Evolutionary conservation across 805 yeast species (phyloP).

Genomic region (Zygosaccharomyces rouxii): DNA sequence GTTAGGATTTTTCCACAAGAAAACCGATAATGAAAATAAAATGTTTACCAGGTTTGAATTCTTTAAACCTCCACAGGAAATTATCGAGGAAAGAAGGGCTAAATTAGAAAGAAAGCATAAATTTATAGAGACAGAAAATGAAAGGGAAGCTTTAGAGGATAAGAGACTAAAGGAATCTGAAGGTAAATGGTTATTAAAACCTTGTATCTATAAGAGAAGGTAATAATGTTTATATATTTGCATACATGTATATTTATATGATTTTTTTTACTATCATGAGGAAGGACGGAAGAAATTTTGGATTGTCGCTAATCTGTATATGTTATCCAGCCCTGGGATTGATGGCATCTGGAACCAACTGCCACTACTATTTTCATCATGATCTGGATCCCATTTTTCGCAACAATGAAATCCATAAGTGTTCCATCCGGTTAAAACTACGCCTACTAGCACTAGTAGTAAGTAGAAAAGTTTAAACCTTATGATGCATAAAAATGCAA

Average conservation of each 20-base stretch:
- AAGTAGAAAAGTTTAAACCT: constrained; percentile 70
- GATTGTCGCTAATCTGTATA: constrained; percentile 23
- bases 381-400: constrained; percentile 69
- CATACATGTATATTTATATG: background rate
- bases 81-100: constrained; percentile 56
- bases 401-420: constrained; percentile 88
- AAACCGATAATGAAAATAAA: constrained; percentile 79
- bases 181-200: constrained; percentile 87
- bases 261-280: constrained; percentile 5
- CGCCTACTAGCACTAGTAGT: constrained; percentile 59
- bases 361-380: constrained; percentile 9
- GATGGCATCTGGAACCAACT: constrained; percentile 32
- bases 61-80: constrained; percentile 74
- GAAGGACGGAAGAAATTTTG: constrained; percentile 29
- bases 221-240: constrained; percentile 27
- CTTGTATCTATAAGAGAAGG: constrained; percentile 92
- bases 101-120: constrained; percentile 58
- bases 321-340: constrained; percentile 28
- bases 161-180: constrained; percentile 58
- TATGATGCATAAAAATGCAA: constrained; percentile 73
- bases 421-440: constrained; percentile 71
- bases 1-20: constrained; percentile 81
- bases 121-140: constrained; percentile 67
- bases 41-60: constrained; percentile 96
- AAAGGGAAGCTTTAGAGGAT: constrained; percentile 53